phyloP scores from a whole-genome alignment of 257 asterid species.

The Agastache rugosa region DNA sequence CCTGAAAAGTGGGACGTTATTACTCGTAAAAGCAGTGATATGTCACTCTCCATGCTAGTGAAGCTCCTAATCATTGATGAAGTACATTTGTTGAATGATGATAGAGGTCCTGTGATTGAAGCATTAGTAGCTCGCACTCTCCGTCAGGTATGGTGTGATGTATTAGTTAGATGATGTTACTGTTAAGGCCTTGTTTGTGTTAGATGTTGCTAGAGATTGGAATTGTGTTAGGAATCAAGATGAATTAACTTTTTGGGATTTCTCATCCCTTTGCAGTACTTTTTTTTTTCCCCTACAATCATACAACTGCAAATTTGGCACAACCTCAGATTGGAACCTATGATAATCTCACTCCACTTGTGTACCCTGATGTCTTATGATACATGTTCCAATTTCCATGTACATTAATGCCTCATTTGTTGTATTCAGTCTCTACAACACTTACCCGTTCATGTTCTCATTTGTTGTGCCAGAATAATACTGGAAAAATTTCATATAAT shows the following conservation, averaged over 20 bases:
- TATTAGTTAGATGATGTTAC: conserved; percentile 28
- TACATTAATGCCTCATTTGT: too few relatives aligned
- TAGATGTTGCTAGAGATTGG: background rate
- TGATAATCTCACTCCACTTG: too few relatives aligned
- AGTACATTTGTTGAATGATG: conserved; percentile 96
- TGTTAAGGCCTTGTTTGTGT: background rate
- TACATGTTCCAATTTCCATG: too few relatives aligned
- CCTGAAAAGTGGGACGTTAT: conserved; percentile 99
- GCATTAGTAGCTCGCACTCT: conserved; percentile 99
- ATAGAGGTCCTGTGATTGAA: conserved; percentile 97
- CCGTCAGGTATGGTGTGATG: conserved; percentile 73
- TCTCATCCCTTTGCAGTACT: background rate
- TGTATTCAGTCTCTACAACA: too few relatives aligned
- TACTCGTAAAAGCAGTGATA: conserved; percentile 98
- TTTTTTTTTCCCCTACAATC: background rate
- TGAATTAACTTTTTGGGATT: background rate
- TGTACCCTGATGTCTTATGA: too few relatives aligned
- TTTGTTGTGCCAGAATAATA: too few relatives aligned
- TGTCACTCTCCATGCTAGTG: conserved; percentile 97
- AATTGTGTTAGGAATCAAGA: background rate
- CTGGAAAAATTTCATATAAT: too few relatives aligned
- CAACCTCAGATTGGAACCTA: too few relatives aligned
- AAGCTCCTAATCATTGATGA: conserved; percentile 98
- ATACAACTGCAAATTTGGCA: too few relatives aligned
- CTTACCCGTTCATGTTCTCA: background rate